Evolutionary conservation across 768 basidiomycete species (phyloP), one percentile per base, ranked within the genome.

Genomic region (Mycena sanguinolenta): DNA sequence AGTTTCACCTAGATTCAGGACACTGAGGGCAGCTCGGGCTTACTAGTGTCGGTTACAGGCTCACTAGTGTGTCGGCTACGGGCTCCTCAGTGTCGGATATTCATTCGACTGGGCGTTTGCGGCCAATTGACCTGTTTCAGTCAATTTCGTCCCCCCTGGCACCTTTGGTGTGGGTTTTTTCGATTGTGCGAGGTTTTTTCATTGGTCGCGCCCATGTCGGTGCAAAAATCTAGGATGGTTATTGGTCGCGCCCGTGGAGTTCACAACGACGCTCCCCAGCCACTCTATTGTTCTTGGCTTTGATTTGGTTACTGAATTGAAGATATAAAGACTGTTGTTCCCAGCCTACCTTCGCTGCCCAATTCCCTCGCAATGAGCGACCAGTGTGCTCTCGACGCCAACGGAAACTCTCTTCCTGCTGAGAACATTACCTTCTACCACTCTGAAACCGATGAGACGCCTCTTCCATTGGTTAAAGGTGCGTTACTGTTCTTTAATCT

Each of bases 381-480:
- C 39, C 58, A 58, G 39, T 58, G 58, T 34, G 58, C 58, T 27
- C 58, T 58, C 38, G 58, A 58, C 25, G 38, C 58, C 58, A 28
- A 39, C 36, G 39, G 39, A n/a, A 58, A 58, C 14, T 19, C 39
- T 44, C 58, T 58, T 17, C 58, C 58, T 28, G 27, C 38, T 4
- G 58, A 58, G 17, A 13, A 58, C 8, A 42, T 58, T 25, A 6
- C 28, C 14, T 63, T 58, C 14, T 58, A 58, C 21, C 4, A 39
- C 58, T 58, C 58, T 2, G 38, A 23, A 12, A 25, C 58, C 9
- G 58, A 58, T 25, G 58, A 58, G 27, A 44, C 39, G 10, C 58
- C 58, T 7, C 21, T 50, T 23, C 49, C 49, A 23, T 23, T 8
- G 49, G 14, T 9, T 16, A 50, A 50, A 4, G 49, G 49, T 25